These are phyloP conservation scores for Hippophae tibetana DNA, from an alignment of 306 rosid species.

Conservation along the genomic window DNA sequence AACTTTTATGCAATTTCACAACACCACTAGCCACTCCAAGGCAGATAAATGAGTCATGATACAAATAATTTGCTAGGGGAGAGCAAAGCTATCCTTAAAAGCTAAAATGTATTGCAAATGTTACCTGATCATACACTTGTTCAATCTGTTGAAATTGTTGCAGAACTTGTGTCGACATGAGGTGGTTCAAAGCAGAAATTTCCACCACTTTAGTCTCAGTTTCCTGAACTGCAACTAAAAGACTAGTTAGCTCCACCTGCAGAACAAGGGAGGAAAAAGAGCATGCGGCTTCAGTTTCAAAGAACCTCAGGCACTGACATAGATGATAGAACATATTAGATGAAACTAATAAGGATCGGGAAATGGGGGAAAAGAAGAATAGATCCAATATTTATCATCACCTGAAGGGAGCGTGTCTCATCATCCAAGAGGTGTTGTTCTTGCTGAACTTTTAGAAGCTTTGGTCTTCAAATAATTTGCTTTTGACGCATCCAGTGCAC, in stretches of 20 bases:
- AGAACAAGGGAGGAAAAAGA: constrained; percentile 21
- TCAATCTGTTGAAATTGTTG: constrained; percentile 94
- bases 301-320: constrained; percentile 19
- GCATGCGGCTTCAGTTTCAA: not conserved
- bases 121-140: constrained; percentile 76
- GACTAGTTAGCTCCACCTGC: constrained; percentile 73
- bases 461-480: constrained; percentile 33
- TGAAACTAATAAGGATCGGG: not conserved
- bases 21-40: not conserved
- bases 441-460: constrained; percentile 57
- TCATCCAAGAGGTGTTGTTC: constrained; percentile 71
- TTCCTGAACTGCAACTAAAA: constrained; percentile 75
- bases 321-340: not conserved
- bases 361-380: no score
- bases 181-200: constrained; percentile 94
- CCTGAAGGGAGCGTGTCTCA: constrained; percentile 98
- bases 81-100: not conserved
- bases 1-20: not conserved
- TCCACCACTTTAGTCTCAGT: constrained; percentile 99
- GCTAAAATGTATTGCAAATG: constrained; percentile 12
- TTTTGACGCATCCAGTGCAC: constrained; percentile 33
- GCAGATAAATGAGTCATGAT: not conserved
- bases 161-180: constrained; percentile 90
- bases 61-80: not conserved
- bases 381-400: constrained; percentile 7